Evolutionary conservation across 1,284 basidiomycete genomes (phyloP).

Genomic region (Trametes sp.): DNA sequence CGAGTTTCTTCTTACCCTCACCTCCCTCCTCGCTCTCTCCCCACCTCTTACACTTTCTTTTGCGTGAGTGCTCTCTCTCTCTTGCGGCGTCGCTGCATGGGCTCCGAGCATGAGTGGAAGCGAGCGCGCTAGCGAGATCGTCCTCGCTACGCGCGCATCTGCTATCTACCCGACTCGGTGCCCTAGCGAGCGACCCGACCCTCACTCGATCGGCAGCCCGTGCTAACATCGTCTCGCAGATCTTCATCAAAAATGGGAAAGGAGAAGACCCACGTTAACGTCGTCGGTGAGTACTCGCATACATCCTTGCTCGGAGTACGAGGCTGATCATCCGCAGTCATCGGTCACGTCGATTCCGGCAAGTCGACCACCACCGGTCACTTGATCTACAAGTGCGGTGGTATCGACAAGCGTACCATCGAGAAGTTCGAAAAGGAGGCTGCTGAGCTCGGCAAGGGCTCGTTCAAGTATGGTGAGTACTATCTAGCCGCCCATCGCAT

Average conservation of each 20-base stretch:
- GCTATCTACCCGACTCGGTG: slow-evolving; percentile 29
- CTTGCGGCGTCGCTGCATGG: background rate
- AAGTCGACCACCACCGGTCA: slow-evolving; percentile 99
- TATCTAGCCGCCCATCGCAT: slow-evolving; percentile 29
- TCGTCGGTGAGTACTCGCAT: slow-evolving; percentile 73
- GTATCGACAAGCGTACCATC: slow-evolving; percentile 99
- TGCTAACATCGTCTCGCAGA: slow-evolving; percentile 23
- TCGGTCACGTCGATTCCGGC: slow-evolving; percentile 97
- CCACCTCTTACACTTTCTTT: slow-evolving; percentile 44
- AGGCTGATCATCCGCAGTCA: slow-evolving; percentile 57
- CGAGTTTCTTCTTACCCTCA: slow-evolving; percentile 45
- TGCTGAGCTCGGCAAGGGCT: slow-evolving; percentile 99
- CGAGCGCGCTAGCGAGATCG: slow-evolving; percentile 16
- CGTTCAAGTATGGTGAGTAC: slow-evolving; percentile 94
- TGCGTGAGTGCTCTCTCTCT: slow-evolving; percentile 35
- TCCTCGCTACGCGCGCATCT: slow-evolving; percentile 24
- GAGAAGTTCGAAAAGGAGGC: slow-evolving; percentile 99
- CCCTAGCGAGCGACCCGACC: slow-evolving; percentile 10
- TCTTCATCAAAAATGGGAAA: slow-evolving; percentile 79
- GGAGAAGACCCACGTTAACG: slow-evolving; percentile 90
- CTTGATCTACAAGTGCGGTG: slow-evolving; percentile 99
- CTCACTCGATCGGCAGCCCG: slow-evolving; percentile 1
- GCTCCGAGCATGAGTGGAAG: slow-evolving; percentile 24
- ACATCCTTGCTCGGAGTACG: slow-evolving; percentile 1
- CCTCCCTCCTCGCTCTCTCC: slow-evolving; percentile 42